Conservation (phyloP, 2,329 filamentous ascomycete species). For the Hirsutella rhossiliensis region DNA sequence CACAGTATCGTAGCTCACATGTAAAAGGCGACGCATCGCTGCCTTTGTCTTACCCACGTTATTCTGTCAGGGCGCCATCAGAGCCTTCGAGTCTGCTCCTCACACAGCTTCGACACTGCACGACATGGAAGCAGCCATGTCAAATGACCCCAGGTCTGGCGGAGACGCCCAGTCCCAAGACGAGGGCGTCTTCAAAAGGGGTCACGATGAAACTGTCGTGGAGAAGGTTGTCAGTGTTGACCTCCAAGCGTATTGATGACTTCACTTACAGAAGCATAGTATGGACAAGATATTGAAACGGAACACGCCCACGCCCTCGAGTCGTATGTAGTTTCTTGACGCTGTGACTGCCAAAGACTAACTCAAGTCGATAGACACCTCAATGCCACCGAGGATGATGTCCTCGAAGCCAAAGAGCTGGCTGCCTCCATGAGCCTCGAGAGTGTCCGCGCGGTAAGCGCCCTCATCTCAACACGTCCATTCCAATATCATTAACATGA, state of each 20-base stretch:
- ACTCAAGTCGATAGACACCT: no score
- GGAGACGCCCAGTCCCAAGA: background rate
- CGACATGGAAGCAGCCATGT: background rate
- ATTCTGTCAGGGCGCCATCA: no score
- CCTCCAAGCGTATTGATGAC: no score
- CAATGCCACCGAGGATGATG: constrained; percentile 28
- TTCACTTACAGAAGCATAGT: no score
- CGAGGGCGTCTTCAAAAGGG: background rate
- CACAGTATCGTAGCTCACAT: background rate
- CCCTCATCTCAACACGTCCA: no score
- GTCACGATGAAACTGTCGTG: background rate
- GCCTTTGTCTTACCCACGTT: background rate
- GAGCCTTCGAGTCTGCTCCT: no score
- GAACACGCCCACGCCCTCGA: no score
- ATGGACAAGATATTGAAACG: no score
- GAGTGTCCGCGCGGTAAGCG: constrained; percentile 16
- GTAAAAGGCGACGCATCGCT: background rate
- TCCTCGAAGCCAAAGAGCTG: constrained; percentile 29
- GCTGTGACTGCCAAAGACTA: no score
- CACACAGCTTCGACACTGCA: background rate
- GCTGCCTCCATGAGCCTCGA: constrained; percentile 22
- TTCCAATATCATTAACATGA: background rate
- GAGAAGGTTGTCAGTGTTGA: background rate
- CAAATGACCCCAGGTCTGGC: background rate
- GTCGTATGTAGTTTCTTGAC: no score